A percentile compares a stretch with the other conserved stretches of the same genome.
phyloP scores from a whole-genome alignment of 805 yeast species.

The Wickerhamomyces sydowiorum region DNA sequence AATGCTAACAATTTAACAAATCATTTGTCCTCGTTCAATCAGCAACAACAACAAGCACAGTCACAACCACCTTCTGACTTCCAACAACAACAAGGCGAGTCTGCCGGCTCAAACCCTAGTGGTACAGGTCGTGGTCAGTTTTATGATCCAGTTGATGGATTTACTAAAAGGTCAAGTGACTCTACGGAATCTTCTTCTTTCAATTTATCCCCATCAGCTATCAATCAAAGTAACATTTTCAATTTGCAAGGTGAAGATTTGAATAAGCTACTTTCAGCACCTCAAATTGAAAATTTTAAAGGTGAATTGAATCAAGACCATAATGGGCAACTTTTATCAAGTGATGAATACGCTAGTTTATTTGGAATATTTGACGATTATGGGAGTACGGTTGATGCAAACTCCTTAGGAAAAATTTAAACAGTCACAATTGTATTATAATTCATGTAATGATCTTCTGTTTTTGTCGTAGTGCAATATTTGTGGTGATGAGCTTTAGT shows the following conservation, averaged over 20 bases:
- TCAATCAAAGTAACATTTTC: constrained; percentile 2
- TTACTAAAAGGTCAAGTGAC: background rate
- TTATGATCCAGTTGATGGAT: constrained; percentile 3
- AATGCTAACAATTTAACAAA: background rate
- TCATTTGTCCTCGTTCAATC: background rate
- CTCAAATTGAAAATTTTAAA: background rate
- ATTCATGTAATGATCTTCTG: background rate
- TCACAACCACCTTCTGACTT: too few relatives aligned
- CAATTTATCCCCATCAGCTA: background rate
- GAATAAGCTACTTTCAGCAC: background rate
- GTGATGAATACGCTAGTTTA: constrained; percentile 19
- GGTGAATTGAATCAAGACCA: background rate
- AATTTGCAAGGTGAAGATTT: constrained; percentile 3
- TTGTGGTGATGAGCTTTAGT: too few relatives aligned
- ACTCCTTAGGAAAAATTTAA: background rate
- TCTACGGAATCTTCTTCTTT: background rate
- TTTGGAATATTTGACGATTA: constrained; percentile 22
- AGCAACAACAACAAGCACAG: background rate
- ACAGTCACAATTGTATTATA: background rate
- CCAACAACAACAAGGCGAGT: too few relatives aligned
- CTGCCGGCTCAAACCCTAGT: background rate
- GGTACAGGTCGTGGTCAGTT: too few relatives aligned
- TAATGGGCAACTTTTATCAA: constrained; percentile 7
- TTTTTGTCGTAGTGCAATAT: too few relatives aligned
- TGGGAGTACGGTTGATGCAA: background rate